Conservation (phyloP, 2,329 filamentous ascomycete species). For the Aspergillus versicolor region DNA sequence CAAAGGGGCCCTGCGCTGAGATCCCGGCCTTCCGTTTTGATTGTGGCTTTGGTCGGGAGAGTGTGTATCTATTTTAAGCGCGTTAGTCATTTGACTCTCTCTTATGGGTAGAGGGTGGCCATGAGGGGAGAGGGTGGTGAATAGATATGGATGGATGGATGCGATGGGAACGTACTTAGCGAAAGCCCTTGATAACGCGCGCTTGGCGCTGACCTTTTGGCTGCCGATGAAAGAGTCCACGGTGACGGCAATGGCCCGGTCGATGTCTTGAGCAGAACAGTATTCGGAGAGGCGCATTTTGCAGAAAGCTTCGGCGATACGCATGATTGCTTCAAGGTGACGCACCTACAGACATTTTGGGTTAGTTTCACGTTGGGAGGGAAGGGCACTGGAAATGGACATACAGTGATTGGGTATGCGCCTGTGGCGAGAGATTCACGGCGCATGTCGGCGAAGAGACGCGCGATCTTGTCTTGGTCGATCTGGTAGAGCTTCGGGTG, state of each 20-base stretch:
- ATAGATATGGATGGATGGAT: too few relatives aligned
- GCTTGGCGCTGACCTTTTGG: constrained; percentile 97
- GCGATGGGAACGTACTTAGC: constrained; percentile 76
- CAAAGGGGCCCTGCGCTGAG: constrained; percentile 29
- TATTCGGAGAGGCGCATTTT: constrained; percentile 98
- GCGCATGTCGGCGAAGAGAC: constrained; percentile 94
- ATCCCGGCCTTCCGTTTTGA: constrained; percentile 40
- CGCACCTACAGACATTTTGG: constrained; percentile 64
- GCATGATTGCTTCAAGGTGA: constrained; percentile 96
- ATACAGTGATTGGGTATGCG: constrained; percentile 95
- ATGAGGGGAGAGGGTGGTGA: neutral
- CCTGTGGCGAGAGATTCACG: constrained; percentile 89
- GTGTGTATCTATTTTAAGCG: constrained; percentile 33
- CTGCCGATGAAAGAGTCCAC: constrained; percentile 94
- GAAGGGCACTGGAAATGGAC: constrained; percentile 35
- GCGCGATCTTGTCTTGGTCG: constrained; percentile 93
- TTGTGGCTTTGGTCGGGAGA: constrained; percentile 40
- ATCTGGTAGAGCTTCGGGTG: constrained; percentile 94
- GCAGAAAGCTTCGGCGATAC: constrained; percentile 89
- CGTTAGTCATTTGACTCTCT: constrained; percentile 7
- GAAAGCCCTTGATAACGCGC: constrained; percentile 88
- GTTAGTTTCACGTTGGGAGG: neutral
- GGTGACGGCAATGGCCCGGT: constrained; percentile 94
- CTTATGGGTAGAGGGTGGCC: neutral
- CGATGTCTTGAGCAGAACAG: constrained; percentile 85